Conservation (phyloP, 1,139 yeast genomes). For the Lodderomyces beijingensis region DNA sequence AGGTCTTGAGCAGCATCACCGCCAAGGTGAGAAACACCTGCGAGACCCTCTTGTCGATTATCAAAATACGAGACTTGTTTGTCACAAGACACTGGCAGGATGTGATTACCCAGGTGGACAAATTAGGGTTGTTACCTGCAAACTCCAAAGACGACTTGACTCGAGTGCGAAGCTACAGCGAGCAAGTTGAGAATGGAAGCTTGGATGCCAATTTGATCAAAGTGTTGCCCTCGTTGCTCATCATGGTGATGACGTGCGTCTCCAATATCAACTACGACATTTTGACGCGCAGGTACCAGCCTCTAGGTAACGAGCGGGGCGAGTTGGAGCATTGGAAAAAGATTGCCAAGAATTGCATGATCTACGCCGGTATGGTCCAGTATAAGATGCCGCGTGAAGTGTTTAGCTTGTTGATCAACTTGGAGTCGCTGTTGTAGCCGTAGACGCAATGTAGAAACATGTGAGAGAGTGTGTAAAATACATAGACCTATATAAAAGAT, state of each 20-base stretch:
- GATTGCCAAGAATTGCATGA: conserved; percentile 83
- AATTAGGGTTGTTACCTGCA: conserved; percentile 65
- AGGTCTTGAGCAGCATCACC: conserved; percentile 42
- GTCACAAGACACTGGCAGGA: conserved; percentile 56
- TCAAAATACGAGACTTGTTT: conserved; percentile 62
- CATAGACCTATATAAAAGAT: too few species aligned
- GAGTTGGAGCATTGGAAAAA: conserved; percentile 51
- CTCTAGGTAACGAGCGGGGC: conserved; percentile 50
- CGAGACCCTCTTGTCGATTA: conserved; percentile 58
- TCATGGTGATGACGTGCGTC: conserved; percentile 79
- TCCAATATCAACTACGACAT: conserved; percentile 54
- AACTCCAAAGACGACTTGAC: conserved; percentile 34
- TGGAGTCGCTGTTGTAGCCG: conserved; percentile 51
- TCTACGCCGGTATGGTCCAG: conserved; percentile 94
- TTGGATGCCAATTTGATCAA: conserved; percentile 71
- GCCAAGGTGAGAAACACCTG: conserved; percentile 58
- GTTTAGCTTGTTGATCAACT: conserved; percentile 65
- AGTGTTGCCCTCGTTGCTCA: conserved; percentile 73
- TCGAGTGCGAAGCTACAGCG: conserved; percentile 36
- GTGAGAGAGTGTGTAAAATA: too few species aligned
- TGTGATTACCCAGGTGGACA: conserved; percentile 53
- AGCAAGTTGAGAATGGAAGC: conserved; percentile 40
- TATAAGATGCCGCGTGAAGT: conserved; percentile 93
- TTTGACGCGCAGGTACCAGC: conserved; percentile 43
- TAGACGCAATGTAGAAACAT: too few species aligned